Base-by-base conservation (phyloP, 352 stramenopile genomes). In the Phytopythium chamaehyphon region DNA sequence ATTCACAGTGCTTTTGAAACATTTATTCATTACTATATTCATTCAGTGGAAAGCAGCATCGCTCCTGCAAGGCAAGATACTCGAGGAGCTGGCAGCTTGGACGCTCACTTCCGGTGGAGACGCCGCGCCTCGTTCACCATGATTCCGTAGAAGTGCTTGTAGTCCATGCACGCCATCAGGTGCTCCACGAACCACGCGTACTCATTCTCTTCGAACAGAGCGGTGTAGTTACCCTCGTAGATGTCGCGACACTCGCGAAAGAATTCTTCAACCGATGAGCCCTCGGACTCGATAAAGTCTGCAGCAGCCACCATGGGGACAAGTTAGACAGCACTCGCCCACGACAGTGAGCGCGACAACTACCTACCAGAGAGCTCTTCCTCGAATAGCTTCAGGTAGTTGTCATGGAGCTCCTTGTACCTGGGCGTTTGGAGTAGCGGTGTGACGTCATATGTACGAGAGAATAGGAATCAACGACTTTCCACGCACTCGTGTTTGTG, bases 401-500 rank as follows among this genome's bases (percentile, higher is more conserved):
- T 61, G 53, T 88, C 74, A 45, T 91, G 76, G 23, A 91, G 64
- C 53, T 79, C 69, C 60, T 91, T 88, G 59, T 91, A 91, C 52
- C 76, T 80, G n/a, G n/a, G n/a, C n/a, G n/a, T n/a, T n/a, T n/a
- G n/a, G n/a, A n/a, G n/a, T n/a, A n/a, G n/a, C n/a, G n/a, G n/a
- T n/a, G n/a, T n/a, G n/a, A n/a, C n/a, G n/a, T n/a, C n/a, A n/a
- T n/a, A n/a, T n/a, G n/a, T n/a, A n/a, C n/a, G n/a, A n/a, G n/a
- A n/a, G n/a, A n/a, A n/a, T n/a, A n/a, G n/a, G n/a, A n/a, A n/a
- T n/a, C n/a, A n/a, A n/a, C n/a, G n/a, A n/a, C n/a, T n/a, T n/a
- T n/a, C n/a, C n/a, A n/a, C 59, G 21, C 54, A 89, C 76, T 88
- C 77, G 61, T 89, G 77, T 39, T 91, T 91, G 61, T 91, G 77